These are phyloP conservation scores for Saccharum spontaneum DNA, from an alignment of 176 grass and related monocot species.

Conservation along the genomic window DNA sequence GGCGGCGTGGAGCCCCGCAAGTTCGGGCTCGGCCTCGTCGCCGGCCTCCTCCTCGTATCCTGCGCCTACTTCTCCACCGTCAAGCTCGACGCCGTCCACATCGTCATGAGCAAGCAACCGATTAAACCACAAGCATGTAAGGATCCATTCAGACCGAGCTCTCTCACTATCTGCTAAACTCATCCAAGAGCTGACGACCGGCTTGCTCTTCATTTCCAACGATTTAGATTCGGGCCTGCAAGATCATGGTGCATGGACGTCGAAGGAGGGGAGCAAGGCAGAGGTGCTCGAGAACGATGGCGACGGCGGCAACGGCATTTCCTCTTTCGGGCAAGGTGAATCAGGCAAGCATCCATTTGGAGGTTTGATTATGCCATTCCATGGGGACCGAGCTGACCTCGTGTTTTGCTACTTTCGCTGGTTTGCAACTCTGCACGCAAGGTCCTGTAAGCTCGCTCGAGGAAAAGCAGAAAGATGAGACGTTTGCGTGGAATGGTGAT, in stretches of 20 bases:
- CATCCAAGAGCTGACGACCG: neutral
- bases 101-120: constrained; percentile 38
- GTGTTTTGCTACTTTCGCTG: neutral
- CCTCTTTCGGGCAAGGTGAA: constrained; percentile 27
- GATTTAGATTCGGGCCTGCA: neutral
- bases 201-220: neutral
- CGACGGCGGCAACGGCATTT: neutral
- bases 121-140: neutral
- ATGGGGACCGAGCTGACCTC: neutral
- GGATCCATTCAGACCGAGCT: neutral
- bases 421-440: neutral
- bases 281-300: constrained; percentile 33
- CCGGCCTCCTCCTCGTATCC: constrained; percentile 59
- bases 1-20: constrained; percentile 50
- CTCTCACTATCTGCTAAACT: neutral
- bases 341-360: neutral
- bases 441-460: neutral
- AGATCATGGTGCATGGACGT: constrained; percentile 13
- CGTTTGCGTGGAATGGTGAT: neutral
- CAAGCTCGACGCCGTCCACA: constrained; percentile 56
- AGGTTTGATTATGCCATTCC: neutral
- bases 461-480: constrained; percentile 17
- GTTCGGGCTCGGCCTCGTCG: constrained; percentile 51
- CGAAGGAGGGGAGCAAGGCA: constrained; percentile 36
- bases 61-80: constrained; percentile 68